Conservation (phyloP, 176 grass and related monocot genomes). For the Neostapfia colusana region DNA sequence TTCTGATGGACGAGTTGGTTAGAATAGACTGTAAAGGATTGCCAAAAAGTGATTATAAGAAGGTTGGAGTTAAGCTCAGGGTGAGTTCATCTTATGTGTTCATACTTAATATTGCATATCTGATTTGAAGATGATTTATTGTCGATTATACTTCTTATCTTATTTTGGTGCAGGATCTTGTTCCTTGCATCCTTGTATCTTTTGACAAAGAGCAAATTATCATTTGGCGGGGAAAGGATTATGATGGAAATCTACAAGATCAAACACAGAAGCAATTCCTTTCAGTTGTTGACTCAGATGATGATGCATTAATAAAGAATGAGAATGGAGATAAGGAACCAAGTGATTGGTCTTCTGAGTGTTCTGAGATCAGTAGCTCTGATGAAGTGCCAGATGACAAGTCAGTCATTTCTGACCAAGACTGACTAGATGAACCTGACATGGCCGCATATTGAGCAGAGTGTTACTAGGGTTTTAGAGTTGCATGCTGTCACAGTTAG, state of each 20-base stretch:
- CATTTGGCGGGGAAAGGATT: slow-evolving; percentile 76
- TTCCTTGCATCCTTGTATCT: slow-evolving; percentile 78
- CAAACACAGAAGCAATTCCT: slow-evolving; percentile 25
- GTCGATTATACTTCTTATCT: background rate
- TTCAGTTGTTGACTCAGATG: slow-evolving; percentile 37
- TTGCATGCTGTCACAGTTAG: background rate
- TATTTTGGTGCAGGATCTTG: slow-evolving; percentile 59
- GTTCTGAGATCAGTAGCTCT: slow-evolving; percentile 25
- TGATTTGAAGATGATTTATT: background rate
- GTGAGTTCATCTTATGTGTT: slow-evolving; percentile 42
- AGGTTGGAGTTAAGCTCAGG: slow-evolving; percentile 93
- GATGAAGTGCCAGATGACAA: slow-evolving; percentile 41
- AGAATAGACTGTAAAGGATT: slow-evolving; percentile 81
- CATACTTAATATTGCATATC: background rate
- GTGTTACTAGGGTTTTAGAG: background rate
- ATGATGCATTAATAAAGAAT: slow-evolving; percentile 30
- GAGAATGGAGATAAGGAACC: slow-evolving; percentile 31
- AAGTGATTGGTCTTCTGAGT: slow-evolving; percentile 30
- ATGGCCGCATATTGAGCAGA: background rate
- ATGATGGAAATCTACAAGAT: slow-evolving; percentile 33
- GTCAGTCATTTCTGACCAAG: slow-evolving; percentile 18
- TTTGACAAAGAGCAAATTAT: slow-evolving; percentile 90
- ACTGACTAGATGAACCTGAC: slow-evolving; percentile 14
- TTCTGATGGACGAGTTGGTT: slow-evolving; percentile 64
- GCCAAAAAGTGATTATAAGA: slow-evolving; percentile 77